These are phyloP conservation scores for Zymoseptoria pseudotritici DNA, from an alignment of 2,329 filamentous ascomycete genomes.

Conservation along the genomic window DNA sequence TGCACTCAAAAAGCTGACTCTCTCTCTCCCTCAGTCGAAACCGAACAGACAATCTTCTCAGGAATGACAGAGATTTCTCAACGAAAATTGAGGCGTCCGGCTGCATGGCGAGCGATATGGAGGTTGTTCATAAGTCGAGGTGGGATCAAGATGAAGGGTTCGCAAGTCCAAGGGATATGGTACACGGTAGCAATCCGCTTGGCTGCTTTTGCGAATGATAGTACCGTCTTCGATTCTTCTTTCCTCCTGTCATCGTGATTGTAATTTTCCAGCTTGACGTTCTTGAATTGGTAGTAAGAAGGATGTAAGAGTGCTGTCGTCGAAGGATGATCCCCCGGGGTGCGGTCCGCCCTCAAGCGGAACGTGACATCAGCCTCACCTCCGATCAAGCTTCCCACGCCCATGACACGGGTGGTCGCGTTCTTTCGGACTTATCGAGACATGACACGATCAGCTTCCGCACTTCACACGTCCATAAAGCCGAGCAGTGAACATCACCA, in stretches of 20 bases:
- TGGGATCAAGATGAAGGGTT: background rate
- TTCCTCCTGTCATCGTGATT: background rate
- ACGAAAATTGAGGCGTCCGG: background rate
- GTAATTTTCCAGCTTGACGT: background rate
- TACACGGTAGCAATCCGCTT: background rate
- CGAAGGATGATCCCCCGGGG: too few relatives aligned
- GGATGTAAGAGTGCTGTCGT: background rate
- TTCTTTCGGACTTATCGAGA: background rate
- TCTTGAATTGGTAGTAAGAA: background rate
- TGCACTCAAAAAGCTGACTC: background rate
- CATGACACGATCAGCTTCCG: background rate
- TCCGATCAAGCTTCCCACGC: background rate
- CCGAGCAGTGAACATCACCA: background rate
- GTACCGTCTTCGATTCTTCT: background rate
- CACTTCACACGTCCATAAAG: background rate
- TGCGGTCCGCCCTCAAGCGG: background rate
- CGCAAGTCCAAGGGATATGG: background rate
- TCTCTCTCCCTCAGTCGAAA: background rate
- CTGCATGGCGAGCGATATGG: background rate
- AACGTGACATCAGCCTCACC: background rate
- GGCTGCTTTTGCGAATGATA: background rate
- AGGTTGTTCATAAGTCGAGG: background rate
- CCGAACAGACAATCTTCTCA: background rate
- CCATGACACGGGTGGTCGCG: background rate
- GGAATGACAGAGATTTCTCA: background rate